Percentiles rank a stretch among this genome's conserved stretches.
phyloP scores from a whole-genome alignment of 2,329 filamentous ascomycete species.

The Aspergillus tanneri region DNA sequence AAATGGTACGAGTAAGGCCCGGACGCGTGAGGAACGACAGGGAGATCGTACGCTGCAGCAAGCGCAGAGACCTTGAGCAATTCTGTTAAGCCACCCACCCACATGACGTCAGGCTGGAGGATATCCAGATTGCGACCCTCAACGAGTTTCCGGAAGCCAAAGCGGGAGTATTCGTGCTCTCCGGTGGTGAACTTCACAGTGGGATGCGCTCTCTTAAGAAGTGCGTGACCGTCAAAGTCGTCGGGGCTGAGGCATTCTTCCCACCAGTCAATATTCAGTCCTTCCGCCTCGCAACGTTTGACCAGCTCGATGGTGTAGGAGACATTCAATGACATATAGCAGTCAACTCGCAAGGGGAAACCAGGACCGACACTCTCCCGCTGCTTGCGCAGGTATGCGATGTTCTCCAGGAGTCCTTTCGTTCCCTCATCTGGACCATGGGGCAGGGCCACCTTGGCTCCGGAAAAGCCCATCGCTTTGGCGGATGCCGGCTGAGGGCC shows the following conservation, averaged over 20 bases:
- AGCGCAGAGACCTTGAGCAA: conserved; percentile 84
- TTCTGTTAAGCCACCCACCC: conserved; percentile 90
- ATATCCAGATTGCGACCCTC: conserved; percentile 91
- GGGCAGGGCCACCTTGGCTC: conserved; percentile 84
- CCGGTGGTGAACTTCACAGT: conserved; percentile 92
- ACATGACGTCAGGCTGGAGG: conserved; percentile 95
- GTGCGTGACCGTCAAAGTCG: conserved; percentile 84
- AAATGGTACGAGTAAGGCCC: conserved; percentile 96
- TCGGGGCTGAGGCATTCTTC: conserved; percentile 91
- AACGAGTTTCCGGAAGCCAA: conserved; percentile 90
- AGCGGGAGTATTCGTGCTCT: conserved; percentile 92
- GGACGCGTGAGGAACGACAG: conserved; percentile 90
- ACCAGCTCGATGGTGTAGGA: conserved; percentile 89
- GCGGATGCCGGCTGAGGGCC: conserved; percentile 79
- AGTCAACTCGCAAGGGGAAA: conserved; percentile 92
- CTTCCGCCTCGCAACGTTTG: conserved; percentile 73
- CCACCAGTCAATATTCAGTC: conserved; percentile 94
- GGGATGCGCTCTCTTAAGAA: conserved; percentile 87
- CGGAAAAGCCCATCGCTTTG: conserved; percentile 83
- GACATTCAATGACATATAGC: conserved; percentile 95
- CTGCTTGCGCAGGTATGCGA: conserved; percentile 83
- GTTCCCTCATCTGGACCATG: conserved; percentile 87
- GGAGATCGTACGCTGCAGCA: conserved; percentile 90
- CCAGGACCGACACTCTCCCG: conserved; percentile 81
- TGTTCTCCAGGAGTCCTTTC: conserved; percentile 79